A percentile compares a stretch with the other conserved stretches of the same genome.
These are phyloP conservation scores for Nakaseomyces nivariensis DNA, from an alignment of 1,139 yeast species.

Conservation along the genomic window DNA sequence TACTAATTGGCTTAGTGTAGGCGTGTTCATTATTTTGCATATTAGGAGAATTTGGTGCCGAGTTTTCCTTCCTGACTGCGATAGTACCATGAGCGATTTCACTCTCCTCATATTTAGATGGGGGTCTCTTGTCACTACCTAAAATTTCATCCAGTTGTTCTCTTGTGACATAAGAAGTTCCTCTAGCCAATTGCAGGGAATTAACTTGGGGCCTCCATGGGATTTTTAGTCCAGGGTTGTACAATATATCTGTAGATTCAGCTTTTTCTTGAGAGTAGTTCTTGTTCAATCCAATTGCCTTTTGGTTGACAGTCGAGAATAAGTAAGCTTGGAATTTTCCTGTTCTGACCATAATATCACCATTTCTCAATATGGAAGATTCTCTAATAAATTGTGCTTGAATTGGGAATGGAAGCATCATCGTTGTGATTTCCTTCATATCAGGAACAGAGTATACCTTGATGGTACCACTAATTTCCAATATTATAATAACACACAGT, in stretches of 20 bases:
- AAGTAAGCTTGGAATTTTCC: slow-evolving; percentile 49
- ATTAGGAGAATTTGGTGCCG: slow-evolving; percentile 3
- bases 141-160: slow-evolving; percentile 51
- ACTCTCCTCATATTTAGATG: slow-evolving; percentile 47
- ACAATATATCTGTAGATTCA: slow-evolving; percentile 38
- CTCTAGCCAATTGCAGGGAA: slow-evolving; percentile 81
- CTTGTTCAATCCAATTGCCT: slow-evolving; percentile 18
- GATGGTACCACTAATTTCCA: slow-evolving; percentile 36
- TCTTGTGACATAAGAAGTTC: slow-evolving; percentile 49
- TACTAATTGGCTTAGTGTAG: slow-evolving; percentile 39
- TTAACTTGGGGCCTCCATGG: slow-evolving; percentile 78
- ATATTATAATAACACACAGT: slow-evolving; percentile 35
- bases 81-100: slow-evolving; percentile 46
- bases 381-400: slow-evolving; percentile 34
- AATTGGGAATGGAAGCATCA: slow-evolving; percentile 35
- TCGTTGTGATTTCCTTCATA: slow-evolving; percentile 38
- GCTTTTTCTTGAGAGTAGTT: slow-evolving; percentile 21
- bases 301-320: slow-evolving; percentile 37
- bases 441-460: slow-evolving; percentile 44
- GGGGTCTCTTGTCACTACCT: slow-evolving; percentile 51
- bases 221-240: slow-evolving; percentile 49
- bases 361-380: slow-evolving; percentile 51
- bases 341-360: slow-evolving; percentile 60
- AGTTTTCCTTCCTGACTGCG: slow-evolving; percentile 29
- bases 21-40: slow-evolving; percentile 24